Evolutionary conservation across 2,329 filamentous ascomycete genomes (phyloP), one percentile per base, ranked within the genome.

Genomic region (Botrytis byssoidea): DNA sequence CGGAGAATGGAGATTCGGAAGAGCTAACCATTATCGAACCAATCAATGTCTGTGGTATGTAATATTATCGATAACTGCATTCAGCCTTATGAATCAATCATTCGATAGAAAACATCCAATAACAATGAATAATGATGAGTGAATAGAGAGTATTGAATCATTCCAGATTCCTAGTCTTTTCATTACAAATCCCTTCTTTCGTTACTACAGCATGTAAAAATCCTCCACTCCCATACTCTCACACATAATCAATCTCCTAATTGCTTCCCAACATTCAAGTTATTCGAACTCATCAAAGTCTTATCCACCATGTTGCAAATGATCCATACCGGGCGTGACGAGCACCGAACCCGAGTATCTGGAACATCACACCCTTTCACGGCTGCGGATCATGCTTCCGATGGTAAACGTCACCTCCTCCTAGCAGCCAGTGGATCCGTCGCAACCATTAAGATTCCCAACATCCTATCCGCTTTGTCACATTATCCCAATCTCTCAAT

Each of bases 401-500:
- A 90, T 78, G 81, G 82, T 29, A 89, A 88, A 79, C 83, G 83
- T 20, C 90, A 92, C 79, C 84, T 92, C 70, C 85, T 94, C 25
- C 85, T 93, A 60, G 89, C 88, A 55, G 89, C 89, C 57, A 90
- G 87, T 46, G 91, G 91, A 67, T 91, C 92, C 0, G 93, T 97
- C n/a, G 95, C 95, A 22, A 94, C 93, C 10, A 97, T 97, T 80
- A 98, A 98, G 81, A 84, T 94, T 4, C 90, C 90, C 2, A 84
- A 88, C 57, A 93, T 95, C 77, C 85, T 92, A 74, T 79, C 83
- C 29, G 86, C 89, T 2, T 86, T 95, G 6, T 85, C 86, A 78
- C 79, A 81, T 76, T 80, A 87, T 75, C 63, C 75, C 10, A 77
- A 83, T 66, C 85, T 98, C 73, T 94, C 93, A 16, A 94, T 98